A percentile compares a stretch with the other conserved stretches of the same genome.
Conservation (phyloP, 192 early-diverging fungal genomes). For the Polychytrium aggregatum region DNA sequence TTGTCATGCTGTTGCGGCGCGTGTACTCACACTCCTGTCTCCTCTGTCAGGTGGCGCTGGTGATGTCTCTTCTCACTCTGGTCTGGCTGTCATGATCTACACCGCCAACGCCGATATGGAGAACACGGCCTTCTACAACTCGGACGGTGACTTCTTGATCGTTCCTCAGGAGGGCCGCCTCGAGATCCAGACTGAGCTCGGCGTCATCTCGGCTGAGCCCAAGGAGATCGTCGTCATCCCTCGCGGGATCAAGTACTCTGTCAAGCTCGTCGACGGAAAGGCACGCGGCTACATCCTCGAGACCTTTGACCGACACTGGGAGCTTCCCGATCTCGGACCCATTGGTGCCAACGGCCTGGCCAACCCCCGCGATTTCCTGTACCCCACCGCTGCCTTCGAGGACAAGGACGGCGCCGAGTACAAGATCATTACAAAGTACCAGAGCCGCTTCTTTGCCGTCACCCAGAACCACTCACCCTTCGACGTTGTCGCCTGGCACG, state of each 20-base stretch:
- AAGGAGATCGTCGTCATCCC: constrained; percentile 92
- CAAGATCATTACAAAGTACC: constrained; percentile 72
- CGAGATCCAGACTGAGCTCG: constrained; percentile 85
- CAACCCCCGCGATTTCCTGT: constrained; percentile 86
- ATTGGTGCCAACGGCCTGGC: constrained; percentile 95
- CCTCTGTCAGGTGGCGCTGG: constrained; percentile 62
- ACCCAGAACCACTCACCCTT: constrained; percentile 71
- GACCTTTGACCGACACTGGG: constrained; percentile 79
- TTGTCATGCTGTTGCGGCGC: background rate
- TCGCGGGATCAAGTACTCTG: constrained; percentile 75
- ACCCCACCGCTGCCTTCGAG: constrained; percentile 73
- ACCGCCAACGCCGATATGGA: constrained; percentile 67
- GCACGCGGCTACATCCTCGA: constrained; percentile 86
- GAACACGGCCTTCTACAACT: constrained; percentile 66
- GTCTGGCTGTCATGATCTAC: constrained; percentile 81
- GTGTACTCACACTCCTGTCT: background rate
- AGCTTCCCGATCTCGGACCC: constrained; percentile 89
- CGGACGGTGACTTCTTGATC: constrained; percentile 88
- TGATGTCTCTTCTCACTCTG: constrained; percentile 59
- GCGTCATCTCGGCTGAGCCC: constrained; percentile 65
- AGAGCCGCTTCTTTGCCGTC: constrained; percentile 57
- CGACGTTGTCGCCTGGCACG: constrained; percentile 97
- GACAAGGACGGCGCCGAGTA: constrained; percentile 42
- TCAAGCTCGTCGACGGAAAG: constrained; percentile 67
- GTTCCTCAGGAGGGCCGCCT: constrained; percentile 88